phyloP scores from a whole-genome alignment of 495 filamentous ascomycete species.

The Jackrogersella multiformis region DNA sequence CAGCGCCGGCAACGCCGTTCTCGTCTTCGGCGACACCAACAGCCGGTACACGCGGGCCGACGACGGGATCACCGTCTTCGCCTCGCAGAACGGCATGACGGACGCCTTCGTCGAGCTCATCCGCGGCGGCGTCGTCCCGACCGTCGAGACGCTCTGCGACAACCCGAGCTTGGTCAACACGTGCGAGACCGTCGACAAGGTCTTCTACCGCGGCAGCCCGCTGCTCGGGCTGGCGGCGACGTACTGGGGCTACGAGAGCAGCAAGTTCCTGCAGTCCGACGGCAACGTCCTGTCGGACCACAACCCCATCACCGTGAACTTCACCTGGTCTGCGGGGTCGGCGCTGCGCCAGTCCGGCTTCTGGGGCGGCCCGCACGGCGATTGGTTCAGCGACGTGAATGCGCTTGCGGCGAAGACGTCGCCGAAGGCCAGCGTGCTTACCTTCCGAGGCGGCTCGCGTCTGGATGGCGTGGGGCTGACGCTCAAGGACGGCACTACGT shows the following conservation, averaged over 20 bases:
- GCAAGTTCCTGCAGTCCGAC: conserved; percentile 60
- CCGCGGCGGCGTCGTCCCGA: conserved; percentile 55
- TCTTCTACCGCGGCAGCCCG: conserved; percentile 64
- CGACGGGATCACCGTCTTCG: conserved; percentile 61
- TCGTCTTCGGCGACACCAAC: conserved; percentile 69
- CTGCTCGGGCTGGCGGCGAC: conserved; percentile 55
- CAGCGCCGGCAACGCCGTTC: conserved; percentile 65
- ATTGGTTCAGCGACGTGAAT: conserved; percentile 65
- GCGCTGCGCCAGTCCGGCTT: conserved; percentile 57
- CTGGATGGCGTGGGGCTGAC: conserved; percentile 62
- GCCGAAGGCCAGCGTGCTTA: conserved; percentile 51
- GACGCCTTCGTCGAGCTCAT: conserved; percentile 65
- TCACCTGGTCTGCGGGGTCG: conserved; percentile 58
- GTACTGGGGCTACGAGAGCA: conserved; percentile 59
- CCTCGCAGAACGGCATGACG: conserved; percentile 53
- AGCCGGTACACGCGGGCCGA: conserved; percentile 62
- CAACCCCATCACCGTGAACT: conserved; percentile 65
- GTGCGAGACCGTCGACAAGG: conserved; percentile 72
- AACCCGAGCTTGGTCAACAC: conserved; percentile 58
- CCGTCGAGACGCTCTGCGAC: conserved; percentile 55
- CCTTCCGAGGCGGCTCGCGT: conserved; percentile 59
- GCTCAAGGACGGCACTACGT: conserved; percentile 54
- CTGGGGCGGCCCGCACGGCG: conserved; percentile 63
- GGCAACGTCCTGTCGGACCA: conserved; percentile 68
- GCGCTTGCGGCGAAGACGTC: conserved; percentile 42